A percentile compares a stretch with the other conserved stretches of the same genome.
phyloP scores from a whole-genome alignment of 805 yeast genomes.

The Teunomyces stri region DNA sequence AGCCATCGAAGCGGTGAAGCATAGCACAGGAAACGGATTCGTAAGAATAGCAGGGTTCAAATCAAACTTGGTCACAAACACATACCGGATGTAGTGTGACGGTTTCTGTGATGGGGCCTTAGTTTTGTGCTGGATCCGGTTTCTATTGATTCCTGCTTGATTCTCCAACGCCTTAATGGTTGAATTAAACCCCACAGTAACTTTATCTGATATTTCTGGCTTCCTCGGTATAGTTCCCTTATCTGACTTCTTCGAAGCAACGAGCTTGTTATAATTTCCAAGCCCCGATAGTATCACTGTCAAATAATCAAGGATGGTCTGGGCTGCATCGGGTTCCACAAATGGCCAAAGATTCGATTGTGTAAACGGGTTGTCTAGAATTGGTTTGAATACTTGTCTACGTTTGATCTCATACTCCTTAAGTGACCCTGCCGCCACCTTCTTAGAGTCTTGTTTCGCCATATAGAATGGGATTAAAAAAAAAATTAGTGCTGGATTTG shows the following conservation, averaged over 20 bases:
- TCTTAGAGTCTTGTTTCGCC: slow-evolving; percentile 5
- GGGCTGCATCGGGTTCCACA: slow-evolving; percentile 36
- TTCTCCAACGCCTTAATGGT: slow-evolving; percentile 48
- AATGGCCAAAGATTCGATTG: slow-evolving; percentile 42
- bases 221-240: slow-evolving; percentile 11
- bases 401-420: slow-evolving; percentile 50
- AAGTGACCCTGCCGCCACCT: slow-evolving; percentile 33
- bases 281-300: slow-evolving; percentile 31
- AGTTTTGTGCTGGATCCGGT: slow-evolving; percentile 6
- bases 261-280: slow-evolving; percentile 21
- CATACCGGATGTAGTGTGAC: slow-evolving; percentile 27
- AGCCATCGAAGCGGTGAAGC: slow-evolving; percentile 42
- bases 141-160: slow-evolving; percentile 32
- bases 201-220: slow-evolving; percentile 21
- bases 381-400: slow-evolving; percentile 60
- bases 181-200: slow-evolving; percentile 54
- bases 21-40: slow-evolving; percentile 57
- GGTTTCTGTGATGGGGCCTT: neutral
- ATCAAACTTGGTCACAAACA: slow-evolving; percentile 64
- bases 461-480: neutral
- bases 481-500: neutral
- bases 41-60: slow-evolving; percentile 48
- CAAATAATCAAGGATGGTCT: slow-evolving; percentile 37
- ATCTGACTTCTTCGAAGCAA: slow-evolving; percentile 5
- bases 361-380: slow-evolving; percentile 63